Base-by-base conservation (phyloP, 495 filamentous ascomycete genomes). In the Penicillium atrosanguineum region DNA sequence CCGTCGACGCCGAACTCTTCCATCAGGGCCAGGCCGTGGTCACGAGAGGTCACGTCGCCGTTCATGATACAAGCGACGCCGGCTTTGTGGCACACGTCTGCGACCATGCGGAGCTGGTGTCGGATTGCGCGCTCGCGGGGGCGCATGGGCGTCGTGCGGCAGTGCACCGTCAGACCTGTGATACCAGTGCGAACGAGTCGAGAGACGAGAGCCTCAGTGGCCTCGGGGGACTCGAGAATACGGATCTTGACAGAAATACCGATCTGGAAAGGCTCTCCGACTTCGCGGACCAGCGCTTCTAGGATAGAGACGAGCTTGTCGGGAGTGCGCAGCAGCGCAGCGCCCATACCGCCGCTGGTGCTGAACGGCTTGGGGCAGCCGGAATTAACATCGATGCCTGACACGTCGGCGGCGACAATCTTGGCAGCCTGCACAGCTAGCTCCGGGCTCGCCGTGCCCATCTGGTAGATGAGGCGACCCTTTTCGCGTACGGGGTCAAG, bases 351-450 rank as follows among this genome's bases (percentile, higher is more conserved):
- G 34, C 90, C 87, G 51, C 77, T 78, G 11, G 91, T 95, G 56
- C 85, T 90, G 69, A 98, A 98, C 4, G 95, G 91, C 71, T 97
- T 98, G 0, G 94, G 94, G 69, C 94, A 98, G 6, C 94, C 94
- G 6, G 93, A 89, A 74, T 98, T 98, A 50, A 98, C 87, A 68
- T 97, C 94, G 53, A 98, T 97, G 37, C 95, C 94, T 0, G 85
- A 84, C 0, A 97, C 93, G 69, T 97, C 88, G 5, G 71, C 78
- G 0, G 90, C 95, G 9, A 98, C 87, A 6, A 96, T 63, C 53
- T 83, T 82, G 1, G 91, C 91, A 1, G 93, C 91, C 62, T 86
- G 75, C 0, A 97, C 91, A 6, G 95, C 94, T 18, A 83, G 78
- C 15, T 86, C 82, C 0, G 94, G 89, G 48, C 85, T 81, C 2